Base-by-base conservation (phyloP, 768 basidiomycete genomes). In the Lactarius akahatsu region DNA sequence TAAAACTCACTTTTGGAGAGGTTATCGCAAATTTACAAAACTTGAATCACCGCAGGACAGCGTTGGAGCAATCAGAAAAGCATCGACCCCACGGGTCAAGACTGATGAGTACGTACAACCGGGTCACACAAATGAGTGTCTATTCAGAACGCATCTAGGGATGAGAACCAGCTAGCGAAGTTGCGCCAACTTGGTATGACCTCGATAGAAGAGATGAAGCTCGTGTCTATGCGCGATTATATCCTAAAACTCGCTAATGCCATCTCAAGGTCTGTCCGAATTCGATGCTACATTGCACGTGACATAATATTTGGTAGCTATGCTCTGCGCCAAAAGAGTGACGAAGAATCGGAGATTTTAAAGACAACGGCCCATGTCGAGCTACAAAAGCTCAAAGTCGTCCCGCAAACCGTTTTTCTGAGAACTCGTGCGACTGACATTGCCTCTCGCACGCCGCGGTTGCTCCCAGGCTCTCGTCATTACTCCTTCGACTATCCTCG, bases 391-490 rank as follows among this genome's bases (percentile, higher is more conserved):
- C 85, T 98, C 4, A 89, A 90, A 1, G 89, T 96, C 5, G 91
- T 95, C 0, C 94, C 94, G 15, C 93, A 92, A 66, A 97, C 94
- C 0, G 87, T 97, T 23, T 97, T 98, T 76, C 79, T 97, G 70
- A 91, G 84, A 71, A 73, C 83, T n/a, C 78, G 83, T 32, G 73
- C 76, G 28, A 74, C 78, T 7, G 85, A 88, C 7, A 62, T 76
- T 13, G 64, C 76, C 10, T 16, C 70, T 71, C 61, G 80, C 76
- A 72, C 71, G 73, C 78, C 16, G 80, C 82, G 78, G 3, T 66
- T 74, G 4, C 75, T 71, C 3, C 67, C 78, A 28, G 75, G 77
- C 7, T 80, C 83, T 38, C 79, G 80, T 64, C 76, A 80, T 56
- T 78, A 78, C 8, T 76, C 72, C n/a, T 73, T 80, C n/a, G 57